Percentiles rank a stretch among this genome's conserved stretches.
Conservation (phyloP, 2,329 filamentous ascomycete genomes). For the Geosmithia morbida region DNA sequence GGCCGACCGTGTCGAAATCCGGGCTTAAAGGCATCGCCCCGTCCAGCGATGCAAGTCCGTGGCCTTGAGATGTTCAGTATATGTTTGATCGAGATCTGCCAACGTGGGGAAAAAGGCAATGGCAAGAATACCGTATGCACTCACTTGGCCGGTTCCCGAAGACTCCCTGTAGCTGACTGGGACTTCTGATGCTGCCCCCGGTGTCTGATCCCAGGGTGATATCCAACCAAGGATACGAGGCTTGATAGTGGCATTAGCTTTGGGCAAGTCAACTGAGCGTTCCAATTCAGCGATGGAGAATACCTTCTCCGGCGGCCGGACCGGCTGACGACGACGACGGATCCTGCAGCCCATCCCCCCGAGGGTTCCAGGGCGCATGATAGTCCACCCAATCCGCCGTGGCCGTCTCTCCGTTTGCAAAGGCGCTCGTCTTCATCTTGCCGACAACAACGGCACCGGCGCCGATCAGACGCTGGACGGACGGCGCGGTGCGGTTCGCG, state of each 20-base stretch:
- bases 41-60: conserved; percentile 21
- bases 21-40: conserved; percentile 24
- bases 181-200: conserved; percentile 28
- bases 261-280: too few species aligned
- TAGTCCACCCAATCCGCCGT: conserved; percentile 27
- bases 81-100: too few species aligned
- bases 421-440: conserved; percentile 29
- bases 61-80: conserved; percentile 5
- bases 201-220: conserved; percentile 15
- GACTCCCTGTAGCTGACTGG: conserved; percentile 17
- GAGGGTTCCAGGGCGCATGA: conserved; percentile 12
- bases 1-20: conserved; percentile 26
- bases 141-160: neutral
- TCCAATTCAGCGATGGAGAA: too few species aligned
- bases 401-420: conserved; percentile 23
- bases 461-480: conserved; percentile 42
- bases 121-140: too few species aligned
- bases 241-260: too few species aligned
- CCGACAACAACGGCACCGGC: conserved; percentile 36
- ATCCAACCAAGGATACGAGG: conserved; percentile 14
- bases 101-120: too few species aligned
- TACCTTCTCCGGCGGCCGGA: conserved; percentile 3
- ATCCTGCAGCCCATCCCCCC: conserved; percentile 10
- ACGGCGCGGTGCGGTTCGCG: conserved; percentile 27
- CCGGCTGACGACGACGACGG: conserved; percentile 12